These are phyloP conservation scores for Elongisporangium senticosum DNA, from an alignment of 352 stramenopile genomes.

Conservation along the genomic window DNA sequence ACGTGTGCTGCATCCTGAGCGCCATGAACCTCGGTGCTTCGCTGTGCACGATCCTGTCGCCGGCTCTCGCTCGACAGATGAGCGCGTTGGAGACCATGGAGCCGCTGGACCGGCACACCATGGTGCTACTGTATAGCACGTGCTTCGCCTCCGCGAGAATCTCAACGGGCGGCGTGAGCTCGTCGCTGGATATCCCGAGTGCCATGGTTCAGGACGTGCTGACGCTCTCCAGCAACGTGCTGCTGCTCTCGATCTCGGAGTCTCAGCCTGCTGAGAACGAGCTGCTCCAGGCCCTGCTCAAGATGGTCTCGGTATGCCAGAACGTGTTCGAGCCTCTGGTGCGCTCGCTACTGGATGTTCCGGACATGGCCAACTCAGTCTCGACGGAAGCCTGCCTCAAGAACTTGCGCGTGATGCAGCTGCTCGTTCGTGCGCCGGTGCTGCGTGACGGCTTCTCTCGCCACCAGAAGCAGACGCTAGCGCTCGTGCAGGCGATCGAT, in stretches of 20 bases:
- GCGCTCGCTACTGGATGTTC: constrained; percentile 7
- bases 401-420: constrained; percentile 38
- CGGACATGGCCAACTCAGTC: neutral
- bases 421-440: constrained; percentile 33
- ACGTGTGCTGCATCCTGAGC: constrained; percentile 58
- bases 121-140: constrained; percentile 51
- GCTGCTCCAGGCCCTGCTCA: constrained; percentile 15
- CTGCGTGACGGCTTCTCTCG: constrained; percentile 31
- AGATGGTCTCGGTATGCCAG: constrained; percentile 10
- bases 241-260: constrained; percentile 1
- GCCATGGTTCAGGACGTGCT: constrained; percentile 11
- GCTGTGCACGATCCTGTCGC: constrained; percentile 62
- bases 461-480: constrained; percentile 22
- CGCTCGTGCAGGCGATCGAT: constrained; percentile 21
- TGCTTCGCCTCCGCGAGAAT: constrained; percentile 37
- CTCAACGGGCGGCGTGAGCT: neutral
- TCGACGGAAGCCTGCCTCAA: constrained; percentile 3
- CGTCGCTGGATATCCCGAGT: neutral
- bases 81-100: constrained; percentile 27
- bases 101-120: constrained; percentile 45
- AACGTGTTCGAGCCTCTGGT: constrained; percentile 15
- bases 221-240: constrained; percentile 8
- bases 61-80: constrained; percentile 48
- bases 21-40: constrained; percentile 64
- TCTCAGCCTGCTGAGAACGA: constrained; percentile 8